Base-by-base conservation (phyloP, 768 basidiomycete species). In the Holtermannia corniformis region DNA sequence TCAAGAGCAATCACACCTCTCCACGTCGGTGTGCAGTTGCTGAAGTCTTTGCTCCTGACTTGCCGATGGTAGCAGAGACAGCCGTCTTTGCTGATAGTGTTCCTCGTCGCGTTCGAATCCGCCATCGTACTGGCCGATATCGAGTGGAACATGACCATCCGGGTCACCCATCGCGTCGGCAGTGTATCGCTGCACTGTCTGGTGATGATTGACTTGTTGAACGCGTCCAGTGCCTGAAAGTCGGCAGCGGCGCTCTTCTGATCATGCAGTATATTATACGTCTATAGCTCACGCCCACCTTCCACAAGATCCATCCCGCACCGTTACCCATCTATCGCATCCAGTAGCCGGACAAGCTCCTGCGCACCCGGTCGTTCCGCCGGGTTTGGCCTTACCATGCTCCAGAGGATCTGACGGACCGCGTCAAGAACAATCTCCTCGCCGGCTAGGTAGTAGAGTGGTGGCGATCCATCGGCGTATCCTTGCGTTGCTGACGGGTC, bases 41-140 rank as follows among this genome's bases (percentile, higher is more conserved):
- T 55, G 44, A 20, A 48, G 32, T 5, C 49, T 56, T 11, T 49
- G 21, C 1, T 41, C 12, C 32, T 58, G 86, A 81, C 1, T 85
- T 85, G 42, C 77, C 79, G 2, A 88, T 80, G 23, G 74, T 75
- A 5, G 10, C n/a, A n/a, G n/a, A n/a, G n/a, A n/a, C n/a, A n/a
- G n/a, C n/a, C 63, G 82, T 79, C 24, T 47, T 32, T 40, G 82
- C 84, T 47, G 50, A 41, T 25, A 43, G 28, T 23, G 41, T 43
- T 85, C 82, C 55, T 92, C 25, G 80, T 73, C 73, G 27, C 37
- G 25, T 55, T 93, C 91, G 23, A 95, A 80, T 2, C 91, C 90
- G n/a, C 90, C 91, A 58, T 97, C 92, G 71, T 97, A 97, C 27
- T 75, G 77, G 24, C 92, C 91, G 40, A 92, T 61, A 44, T 48